Evolutionary conservation across 176 grass and related monocot genomes (phyloP).

Genomic region (Musa troglodytarum): DNA sequence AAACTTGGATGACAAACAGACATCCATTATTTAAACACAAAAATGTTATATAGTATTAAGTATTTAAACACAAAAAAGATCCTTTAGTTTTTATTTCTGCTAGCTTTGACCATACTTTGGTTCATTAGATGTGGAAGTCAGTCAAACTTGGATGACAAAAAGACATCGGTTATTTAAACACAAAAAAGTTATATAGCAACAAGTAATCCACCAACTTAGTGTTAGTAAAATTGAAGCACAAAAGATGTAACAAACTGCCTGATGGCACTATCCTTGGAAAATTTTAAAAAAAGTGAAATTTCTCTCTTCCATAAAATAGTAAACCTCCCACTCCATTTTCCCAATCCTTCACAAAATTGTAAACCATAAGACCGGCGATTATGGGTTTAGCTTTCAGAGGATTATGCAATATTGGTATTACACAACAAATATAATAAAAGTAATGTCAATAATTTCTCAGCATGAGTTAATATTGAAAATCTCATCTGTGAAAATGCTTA

Average conservation of each 20-base stretch:
- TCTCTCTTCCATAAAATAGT: no score
- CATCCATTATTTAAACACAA: neutral
- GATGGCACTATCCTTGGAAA: no score
- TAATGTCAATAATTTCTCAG: neutral
- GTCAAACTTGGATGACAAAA: neutral
- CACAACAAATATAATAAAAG: neutral
- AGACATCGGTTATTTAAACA: neutral
- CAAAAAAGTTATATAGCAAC: neutral
- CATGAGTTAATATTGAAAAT: neutral
- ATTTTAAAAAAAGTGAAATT: no score
- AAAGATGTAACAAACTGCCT: neutral
- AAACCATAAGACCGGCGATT: no score
- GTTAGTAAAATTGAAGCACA: neutral
- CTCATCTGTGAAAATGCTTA: neutral
- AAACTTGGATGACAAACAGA: neutral
- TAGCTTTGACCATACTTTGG: neutral
- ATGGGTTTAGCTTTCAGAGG: no score
- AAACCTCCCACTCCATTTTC: no score
- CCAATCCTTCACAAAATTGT: no score
- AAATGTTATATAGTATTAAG: neutral
- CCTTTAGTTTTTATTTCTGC: neutral
- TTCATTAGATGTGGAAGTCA: neutral
- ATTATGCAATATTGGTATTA: no score
- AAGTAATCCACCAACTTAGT: neutral
- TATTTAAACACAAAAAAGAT: neutral